A percentile compares a stretch with the other conserved stretches of the same genome.
These are phyloP conservation scores for Pestalotiopsis sp. DNA, from an alignment of 2,329 filamentous ascomycete species.

Conservation along the genomic window DNA sequence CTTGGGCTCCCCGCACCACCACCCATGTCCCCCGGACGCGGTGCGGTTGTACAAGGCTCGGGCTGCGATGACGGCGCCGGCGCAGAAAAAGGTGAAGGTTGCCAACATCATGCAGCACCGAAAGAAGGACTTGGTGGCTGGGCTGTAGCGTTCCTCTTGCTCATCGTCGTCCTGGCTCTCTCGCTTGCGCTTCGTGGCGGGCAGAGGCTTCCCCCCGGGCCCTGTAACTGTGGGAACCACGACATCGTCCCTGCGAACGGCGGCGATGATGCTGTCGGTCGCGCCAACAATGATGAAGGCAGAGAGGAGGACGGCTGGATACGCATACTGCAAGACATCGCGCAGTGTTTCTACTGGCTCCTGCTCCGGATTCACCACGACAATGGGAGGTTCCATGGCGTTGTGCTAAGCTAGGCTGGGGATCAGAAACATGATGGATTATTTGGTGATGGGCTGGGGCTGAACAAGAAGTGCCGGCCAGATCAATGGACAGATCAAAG, in stretches of 20 bases:
- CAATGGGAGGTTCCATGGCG: slow-evolving; percentile 30
- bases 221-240: slow-evolving; percentile 59
- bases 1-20: slow-evolving; percentile 34
- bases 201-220: slow-evolving; percentile 87
- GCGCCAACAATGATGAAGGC: slow-evolving; percentile 53
- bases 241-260: slow-evolving; percentile 50
- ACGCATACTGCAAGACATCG: slow-evolving; percentile 50
- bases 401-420: slow-evolving; percentile 18
- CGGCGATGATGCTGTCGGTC: slow-evolving; percentile 54
- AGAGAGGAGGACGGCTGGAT: slow-evolving; percentile 53
- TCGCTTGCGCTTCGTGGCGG: slow-evolving; percentile 62
- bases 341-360: slow-evolving; percentile 44
- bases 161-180: slow-evolving; percentile 47
- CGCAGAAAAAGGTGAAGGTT: slow-evolving; percentile 74
- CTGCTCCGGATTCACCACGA: slow-evolving; percentile 28
- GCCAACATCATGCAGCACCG: slow-evolving; percentile 72
- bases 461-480: neutral
- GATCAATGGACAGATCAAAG: neutral
- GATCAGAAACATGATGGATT: slow-evolving; percentile 8
- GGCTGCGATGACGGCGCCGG: slow-evolving; percentile 71
- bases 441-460: neutral
- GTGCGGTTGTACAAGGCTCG: slow-evolving; percentile 66
- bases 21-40: slow-evolving; percentile 28
- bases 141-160: slow-evolving; percentile 38
- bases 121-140: slow-evolving; percentile 58